A percentile compares a stretch with the other conserved stretches of the same genome.
phyloP scores from a whole-genome alignment of 1,284 basidiomycete genomes.

The Sporisorium scitamineum region DNA sequence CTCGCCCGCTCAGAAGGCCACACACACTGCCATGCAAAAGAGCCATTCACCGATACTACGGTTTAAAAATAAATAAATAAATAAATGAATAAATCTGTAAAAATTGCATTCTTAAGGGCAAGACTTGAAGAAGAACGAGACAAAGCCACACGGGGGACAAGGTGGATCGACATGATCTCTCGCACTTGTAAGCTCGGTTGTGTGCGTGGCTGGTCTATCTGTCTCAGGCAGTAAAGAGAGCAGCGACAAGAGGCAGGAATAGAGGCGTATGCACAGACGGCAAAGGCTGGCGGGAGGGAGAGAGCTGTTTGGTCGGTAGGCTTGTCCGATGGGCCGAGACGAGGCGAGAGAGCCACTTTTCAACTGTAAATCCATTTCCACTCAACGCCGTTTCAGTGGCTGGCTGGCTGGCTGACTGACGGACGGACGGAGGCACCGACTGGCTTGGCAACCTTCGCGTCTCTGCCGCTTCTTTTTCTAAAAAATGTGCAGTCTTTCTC shows the following conservation, averaged over 20 bases:
- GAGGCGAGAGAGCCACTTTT: not conserved
- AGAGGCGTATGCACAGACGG: no score
- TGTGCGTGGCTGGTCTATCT: no score
- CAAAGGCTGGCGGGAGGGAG: no score
- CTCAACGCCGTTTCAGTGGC: conserved; percentile 12
- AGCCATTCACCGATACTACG: conserved; percentile 21
- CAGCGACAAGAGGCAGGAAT: no score
- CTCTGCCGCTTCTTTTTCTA: conserved; percentile 2
- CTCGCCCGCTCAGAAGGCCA: conserved; percentile 8
- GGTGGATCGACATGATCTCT: no score
- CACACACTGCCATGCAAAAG: no score
- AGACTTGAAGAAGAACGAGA: not conserved
- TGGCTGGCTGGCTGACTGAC: conserved; percentile 14
- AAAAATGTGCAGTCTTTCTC: conserved; percentile 9
- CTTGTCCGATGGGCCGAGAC: conserved; percentile 43
- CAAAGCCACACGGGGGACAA: no score
- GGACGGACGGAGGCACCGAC: no score
- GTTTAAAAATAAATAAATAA: conserved; percentile 5
- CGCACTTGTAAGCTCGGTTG: no score
- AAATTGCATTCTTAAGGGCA: no score
- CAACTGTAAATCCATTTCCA: conserved; percentile 25
- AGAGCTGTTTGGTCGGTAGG: conserved; percentile 19
- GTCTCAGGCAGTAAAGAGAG: no score
- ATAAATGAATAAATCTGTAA: no score
- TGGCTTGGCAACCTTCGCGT: conserved; percentile 17